Conservation (phyloP, 768 basidiomycete species). For the Boletus rufocinnamomeus region DNA sequence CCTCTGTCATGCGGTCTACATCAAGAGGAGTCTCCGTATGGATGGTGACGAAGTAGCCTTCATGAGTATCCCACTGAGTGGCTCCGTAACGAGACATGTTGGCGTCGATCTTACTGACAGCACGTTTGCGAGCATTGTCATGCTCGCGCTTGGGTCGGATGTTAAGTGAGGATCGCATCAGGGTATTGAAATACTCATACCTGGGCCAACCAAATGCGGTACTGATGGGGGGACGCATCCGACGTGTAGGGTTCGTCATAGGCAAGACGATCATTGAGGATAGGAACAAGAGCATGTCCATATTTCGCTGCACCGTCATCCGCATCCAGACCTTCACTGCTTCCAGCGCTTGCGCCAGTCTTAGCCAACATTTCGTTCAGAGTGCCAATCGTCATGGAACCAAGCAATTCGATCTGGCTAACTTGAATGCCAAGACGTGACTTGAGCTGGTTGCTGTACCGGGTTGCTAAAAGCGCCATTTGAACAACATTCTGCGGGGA, state of each 20-base stretch:
- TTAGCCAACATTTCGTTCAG: conserved; percentile 31
- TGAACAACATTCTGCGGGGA: neutral
- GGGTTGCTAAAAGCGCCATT: conserved; percentile 22
- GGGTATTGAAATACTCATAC: conserved; percentile 10
- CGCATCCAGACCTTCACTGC: conserved; percentile 1
- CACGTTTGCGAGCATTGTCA: conserved; percentile 33
- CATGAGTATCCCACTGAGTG: conserved; percentile 36
- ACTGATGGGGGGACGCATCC: conserved; percentile 29
- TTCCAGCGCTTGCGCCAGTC: conserved; percentile 13
- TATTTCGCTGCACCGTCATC: conserved; percentile 33
- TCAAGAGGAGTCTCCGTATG: conserved; percentile 29
- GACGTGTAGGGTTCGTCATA: conserved; percentile 35
- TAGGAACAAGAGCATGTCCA: conserved; percentile 30
- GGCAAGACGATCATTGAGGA: conserved; percentile 34
- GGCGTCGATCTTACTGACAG: conserved; percentile 31
- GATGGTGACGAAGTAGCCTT: conserved; percentile 26
- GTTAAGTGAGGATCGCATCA: neutral
- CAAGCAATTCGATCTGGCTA: conserved; percentile 28
- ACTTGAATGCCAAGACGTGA: conserved; percentile 29
- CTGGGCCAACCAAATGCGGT: conserved; percentile 37
- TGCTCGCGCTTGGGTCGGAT: conserved; percentile 22
- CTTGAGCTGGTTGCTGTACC: conserved; percentile 34
- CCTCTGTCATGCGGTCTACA: conserved; percentile 29
- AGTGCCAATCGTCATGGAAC: conserved; percentile 25
- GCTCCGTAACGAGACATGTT: conserved; percentile 37